Conservation (phyloP, 2,329 filamentous ascomycete species). For the Tolypocladium album region DNA sequence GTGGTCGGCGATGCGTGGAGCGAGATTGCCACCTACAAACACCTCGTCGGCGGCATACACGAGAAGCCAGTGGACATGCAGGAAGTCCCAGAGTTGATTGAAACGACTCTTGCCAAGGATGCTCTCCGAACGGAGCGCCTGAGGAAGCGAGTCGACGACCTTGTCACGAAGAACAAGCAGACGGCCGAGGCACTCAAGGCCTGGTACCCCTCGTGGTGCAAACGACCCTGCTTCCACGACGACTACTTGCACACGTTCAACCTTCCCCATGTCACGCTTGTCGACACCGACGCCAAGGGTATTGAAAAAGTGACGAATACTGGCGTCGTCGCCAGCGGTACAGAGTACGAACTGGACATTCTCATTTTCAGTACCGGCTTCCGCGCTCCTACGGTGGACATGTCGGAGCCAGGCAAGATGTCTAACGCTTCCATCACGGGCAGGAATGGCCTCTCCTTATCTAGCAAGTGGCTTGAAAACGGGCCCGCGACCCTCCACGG, state of each 20-base stretch:
- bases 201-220: constrained; percentile 53
- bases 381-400: constrained; percentile 16
- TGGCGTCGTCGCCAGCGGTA: constrained; percentile 34
- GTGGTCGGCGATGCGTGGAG: constrained; percentile 39
- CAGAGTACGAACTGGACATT: constrained; percentile 34
- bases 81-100: constrained; percentile 12
- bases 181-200: constrained; percentile 43
- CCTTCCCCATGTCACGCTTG: constrained; percentile 41
- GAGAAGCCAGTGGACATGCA: constrained; percentile 7
- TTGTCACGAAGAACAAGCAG: constrained; percentile 38
- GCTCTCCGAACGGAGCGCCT: constrained; percentile 27
- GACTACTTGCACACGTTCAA: constrained; percentile 51
- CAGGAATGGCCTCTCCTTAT: constrained; percentile 29
- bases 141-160: constrained; percentile 33
- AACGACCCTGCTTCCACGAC: constrained; percentile 52
- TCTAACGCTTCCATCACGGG: constrained; percentile 24
- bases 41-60: constrained; percentile 19
- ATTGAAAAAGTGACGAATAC: constrained; percentile 31
- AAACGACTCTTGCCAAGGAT: constrained; percentile 31
- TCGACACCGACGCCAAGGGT: constrained; percentile 48
- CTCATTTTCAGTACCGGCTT: constrained; percentile 25
- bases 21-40: constrained; percentile 21
- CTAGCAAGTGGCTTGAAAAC: constrained; percentile 29
- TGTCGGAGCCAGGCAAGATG: constrained; percentile 13
- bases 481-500: constrained; percentile 43